Evolutionary conservation across 2,329 filamentous ascomycete genomes (phyloP).

Genomic region (Exutisphaerella laricina): DNA sequence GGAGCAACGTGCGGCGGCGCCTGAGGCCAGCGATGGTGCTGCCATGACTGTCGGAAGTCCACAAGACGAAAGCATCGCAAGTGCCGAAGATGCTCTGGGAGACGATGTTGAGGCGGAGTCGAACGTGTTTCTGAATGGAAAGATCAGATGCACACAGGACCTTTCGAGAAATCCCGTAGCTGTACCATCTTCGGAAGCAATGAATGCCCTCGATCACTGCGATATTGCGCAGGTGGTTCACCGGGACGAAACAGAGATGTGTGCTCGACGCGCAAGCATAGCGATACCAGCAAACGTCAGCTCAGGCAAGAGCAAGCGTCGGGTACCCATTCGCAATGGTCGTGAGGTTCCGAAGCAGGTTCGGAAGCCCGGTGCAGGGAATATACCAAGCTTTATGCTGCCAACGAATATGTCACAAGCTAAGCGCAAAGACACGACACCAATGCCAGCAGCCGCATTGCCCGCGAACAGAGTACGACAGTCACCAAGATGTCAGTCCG

Average conservation of each 20-base stretch:
- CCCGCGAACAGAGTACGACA: neutral
- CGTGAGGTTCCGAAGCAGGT: neutral
- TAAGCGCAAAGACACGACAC: neutral
- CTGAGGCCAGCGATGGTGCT: neutral
- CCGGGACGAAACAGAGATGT: neutral
- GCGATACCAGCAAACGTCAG: neutral
- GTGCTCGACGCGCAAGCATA: neutral
- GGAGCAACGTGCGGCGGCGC: neutral
- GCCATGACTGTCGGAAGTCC: neutral
- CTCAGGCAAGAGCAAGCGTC: neutral
- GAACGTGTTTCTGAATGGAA: too few species aligned
- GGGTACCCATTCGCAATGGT: neutral
- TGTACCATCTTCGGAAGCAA: too few species aligned
- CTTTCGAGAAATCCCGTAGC: too few species aligned
- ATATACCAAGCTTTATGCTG: conserved; percentile 2
- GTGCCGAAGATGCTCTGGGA: neutral
- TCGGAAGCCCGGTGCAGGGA: neutral
- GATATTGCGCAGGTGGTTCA: neutral
- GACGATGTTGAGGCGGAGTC: neutral
- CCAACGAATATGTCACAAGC: neutral
- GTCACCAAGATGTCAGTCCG: neutral
- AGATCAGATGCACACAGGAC: too few species aligned
- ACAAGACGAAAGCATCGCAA: neutral
- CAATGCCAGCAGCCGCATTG: neutral
- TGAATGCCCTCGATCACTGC: too few species aligned